Percentiles rank a stretch among this genome's conserved stretches.
phyloP scores from a whole-genome alignment of 495 filamentous ascomycete genomes.

The Neurospora sp. region DNA sequence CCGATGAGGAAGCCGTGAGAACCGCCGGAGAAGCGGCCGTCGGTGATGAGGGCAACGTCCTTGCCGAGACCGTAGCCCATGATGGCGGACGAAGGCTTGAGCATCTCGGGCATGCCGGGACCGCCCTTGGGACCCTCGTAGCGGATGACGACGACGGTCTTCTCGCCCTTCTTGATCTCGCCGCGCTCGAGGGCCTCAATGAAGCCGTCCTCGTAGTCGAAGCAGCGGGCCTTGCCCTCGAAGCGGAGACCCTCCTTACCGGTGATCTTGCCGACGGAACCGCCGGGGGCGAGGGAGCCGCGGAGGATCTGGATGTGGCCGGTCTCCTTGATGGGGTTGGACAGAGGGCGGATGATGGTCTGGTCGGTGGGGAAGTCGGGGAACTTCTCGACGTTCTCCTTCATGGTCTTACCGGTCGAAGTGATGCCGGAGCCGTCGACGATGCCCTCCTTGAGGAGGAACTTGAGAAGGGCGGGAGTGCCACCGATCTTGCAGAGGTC shows the following conservation, averaged over 20 bases:
- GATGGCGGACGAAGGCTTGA: constrained; percentile 73
- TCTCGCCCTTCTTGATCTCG: constrained; percentile 91
- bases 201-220: constrained; percentile 76
- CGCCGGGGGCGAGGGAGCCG: constrained; percentile 81
- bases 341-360: constrained; percentile 82
- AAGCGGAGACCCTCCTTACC: constrained; percentile 93
- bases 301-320: constrained; percentile 97
- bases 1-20: constrained; percentile 74
- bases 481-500: constrained; percentile 87
- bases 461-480: constrained; percentile 82
- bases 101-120: constrained; percentile 81
- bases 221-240: constrained; percentile 78
- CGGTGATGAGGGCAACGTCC: constrained; percentile 72
- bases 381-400: constrained; percentile 74
- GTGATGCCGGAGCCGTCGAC: constrained; percentile 84
- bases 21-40: constrained; percentile 69
- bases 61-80: constrained; percentile 80
- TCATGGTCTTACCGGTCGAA: constrained; percentile 88
- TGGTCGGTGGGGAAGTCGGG: constrained; percentile 76
- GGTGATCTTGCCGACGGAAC: constrained; percentile 94
- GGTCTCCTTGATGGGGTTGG: constrained; percentile 84
- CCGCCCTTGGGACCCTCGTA: constrained; percentile 84
- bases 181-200: constrained; percentile 65
- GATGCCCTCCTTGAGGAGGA: constrained; percentile 81
- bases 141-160: constrained; percentile 93